These are phyloP conservation scores for Catharanthus roseus DNA, from an alignment of 257 asterid genomes.

Conservation along the genomic window DNA sequence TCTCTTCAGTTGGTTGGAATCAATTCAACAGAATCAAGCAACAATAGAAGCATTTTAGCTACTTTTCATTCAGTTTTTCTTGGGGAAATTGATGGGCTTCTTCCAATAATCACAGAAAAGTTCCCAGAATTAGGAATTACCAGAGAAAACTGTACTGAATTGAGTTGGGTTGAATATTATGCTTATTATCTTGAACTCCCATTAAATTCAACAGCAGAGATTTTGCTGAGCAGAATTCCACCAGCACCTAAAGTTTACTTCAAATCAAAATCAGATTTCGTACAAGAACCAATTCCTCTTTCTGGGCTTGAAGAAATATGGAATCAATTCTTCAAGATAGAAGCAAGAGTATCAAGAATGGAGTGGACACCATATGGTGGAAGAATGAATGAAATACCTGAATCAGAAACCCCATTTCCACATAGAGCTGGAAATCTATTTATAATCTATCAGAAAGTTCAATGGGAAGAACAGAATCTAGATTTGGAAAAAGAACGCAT, in stretches of 20 bases:
- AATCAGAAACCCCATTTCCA: conserved; percentile 4
- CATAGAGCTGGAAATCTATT: not conserved
- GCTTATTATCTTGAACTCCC: not conserved
- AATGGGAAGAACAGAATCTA: not conserved
- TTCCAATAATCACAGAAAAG: not conserved
- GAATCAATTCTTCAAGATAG: not conserved
- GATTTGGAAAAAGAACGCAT: not conserved
- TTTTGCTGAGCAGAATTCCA: conserved; percentile 2
- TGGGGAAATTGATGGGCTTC: not conserved
- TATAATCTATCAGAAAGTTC: conserved; percentile 2
- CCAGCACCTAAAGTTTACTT: conserved; percentile 9
- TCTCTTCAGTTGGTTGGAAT: not conserved
- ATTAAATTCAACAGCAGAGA: not conserved
- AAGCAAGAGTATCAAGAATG: not conserved
- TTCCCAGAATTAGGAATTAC: conserved; percentile 3
- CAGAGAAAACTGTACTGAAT: not conserved
- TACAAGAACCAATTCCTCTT: not conserved
- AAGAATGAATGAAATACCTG: conserved; percentile 1
- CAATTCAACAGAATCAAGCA: not conserved
- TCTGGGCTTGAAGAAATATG: not conserved
- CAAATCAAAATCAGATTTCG: conserved; percentile 2
- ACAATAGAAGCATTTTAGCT: not conserved
- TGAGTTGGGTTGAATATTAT: not conserved
- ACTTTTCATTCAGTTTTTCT: conserved; percentile 1
- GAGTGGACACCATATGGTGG: conserved; percentile 7